These are phyloP conservation scores for Aspergillus coremiiformis DNA, from an alignment of 495 filamentous ascomycete genomes.

Conservation along the genomic window DNA sequence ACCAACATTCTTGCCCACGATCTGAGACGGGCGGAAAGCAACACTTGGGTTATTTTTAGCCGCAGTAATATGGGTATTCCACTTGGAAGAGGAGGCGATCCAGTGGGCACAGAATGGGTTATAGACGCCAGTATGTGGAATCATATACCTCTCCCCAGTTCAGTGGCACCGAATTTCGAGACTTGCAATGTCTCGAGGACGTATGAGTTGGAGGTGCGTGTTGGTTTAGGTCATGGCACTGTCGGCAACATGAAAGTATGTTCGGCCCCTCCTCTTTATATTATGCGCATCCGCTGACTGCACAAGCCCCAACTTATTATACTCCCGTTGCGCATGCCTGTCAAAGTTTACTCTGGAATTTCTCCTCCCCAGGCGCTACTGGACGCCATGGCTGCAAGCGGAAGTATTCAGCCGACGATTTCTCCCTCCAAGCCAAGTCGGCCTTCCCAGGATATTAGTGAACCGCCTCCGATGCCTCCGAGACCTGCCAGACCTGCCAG, in stretches of 20 bases:
- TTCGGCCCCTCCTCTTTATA: conserved; percentile 1
- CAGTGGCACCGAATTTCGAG: conserved; percentile 73
- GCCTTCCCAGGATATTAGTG: conserved; percentile 16
- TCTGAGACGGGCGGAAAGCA: conserved; percentile 54
- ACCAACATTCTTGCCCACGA: conserved; percentile 73
- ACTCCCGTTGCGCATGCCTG: conserved; percentile 68
- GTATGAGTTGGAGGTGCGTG: conserved; percentile 75
- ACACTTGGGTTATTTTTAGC: conserved; percentile 62
- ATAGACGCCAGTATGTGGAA: conserved; percentile 66
- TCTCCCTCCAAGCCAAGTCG: conserved; percentile 18
- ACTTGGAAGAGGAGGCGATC: conserved; percentile 50
- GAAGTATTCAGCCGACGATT: conserved; percentile 21
- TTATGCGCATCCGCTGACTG: conserved; percentile 10
- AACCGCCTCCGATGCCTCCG: conserved; percentile 32
- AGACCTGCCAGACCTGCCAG: conserved; percentile 17
- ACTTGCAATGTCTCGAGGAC: conserved; percentile 79
- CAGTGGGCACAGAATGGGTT: conserved; percentile 55
- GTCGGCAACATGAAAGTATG: conserved; percentile 46
- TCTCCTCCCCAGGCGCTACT: conserved; percentile 70
- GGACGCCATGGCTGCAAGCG: conserved; percentile 50
- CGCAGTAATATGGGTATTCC: conserved; percentile 59
- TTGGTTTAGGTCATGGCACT: conserved; percentile 61
- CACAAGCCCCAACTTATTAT: conserved; percentile 58
- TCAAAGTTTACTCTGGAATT: conserved; percentile 86
- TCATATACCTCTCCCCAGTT: conserved; percentile 63